phyloP scores from a whole-genome alignment of 306 rosid species.

The Malus orientalis region DNA sequence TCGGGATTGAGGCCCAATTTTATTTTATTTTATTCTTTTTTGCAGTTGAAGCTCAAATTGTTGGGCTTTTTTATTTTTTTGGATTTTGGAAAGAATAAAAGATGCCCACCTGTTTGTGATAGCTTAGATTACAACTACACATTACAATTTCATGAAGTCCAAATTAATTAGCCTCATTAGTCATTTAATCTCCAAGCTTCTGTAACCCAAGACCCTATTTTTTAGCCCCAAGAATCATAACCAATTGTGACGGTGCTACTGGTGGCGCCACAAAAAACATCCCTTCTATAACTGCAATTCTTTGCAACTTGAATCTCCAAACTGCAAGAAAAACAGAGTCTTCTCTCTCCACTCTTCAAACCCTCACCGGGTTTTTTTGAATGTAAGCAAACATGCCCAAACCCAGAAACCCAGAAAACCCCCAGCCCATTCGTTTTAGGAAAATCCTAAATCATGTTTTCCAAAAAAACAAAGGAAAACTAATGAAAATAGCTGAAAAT shows the following conservation, averaged over 20 bases:
- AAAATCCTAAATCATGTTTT: too few relatives aligned
- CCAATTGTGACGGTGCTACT: constrained; percentile 23
- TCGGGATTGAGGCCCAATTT: too few relatives aligned
- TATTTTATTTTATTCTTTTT: too few relatives aligned
- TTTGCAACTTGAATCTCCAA: constrained; percentile 37
- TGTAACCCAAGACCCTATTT: constrained; percentile 61
- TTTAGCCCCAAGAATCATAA: constrained; percentile 85
- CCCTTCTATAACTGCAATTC: constrained; percentile 42
- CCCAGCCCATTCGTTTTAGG: too few relatives aligned
- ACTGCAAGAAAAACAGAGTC: constrained; percentile 40
- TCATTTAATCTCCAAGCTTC: constrained; percentile 70
- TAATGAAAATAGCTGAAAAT: too few relatives aligned
- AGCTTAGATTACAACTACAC: neutral
- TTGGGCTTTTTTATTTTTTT: too few relatives aligned
- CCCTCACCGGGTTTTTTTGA: constrained; percentile 10
- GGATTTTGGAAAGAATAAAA: too few relatives aligned
- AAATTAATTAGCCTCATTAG: neutral
- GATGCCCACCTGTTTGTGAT: too few relatives aligned
- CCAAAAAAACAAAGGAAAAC: too few relatives aligned
- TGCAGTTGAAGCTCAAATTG: too few relatives aligned
- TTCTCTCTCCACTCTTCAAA: constrained; percentile 31
- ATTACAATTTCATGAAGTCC: neutral
- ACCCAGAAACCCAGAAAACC: too few relatives aligned
- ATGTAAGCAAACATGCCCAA: too few relatives aligned
- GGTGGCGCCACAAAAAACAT: constrained; percentile 6